These are phyloP conservation scores for Botryotinia calthae DNA, from an alignment of 2,329 filamentous ascomycete genomes.

Conservation along the genomic window DNA sequence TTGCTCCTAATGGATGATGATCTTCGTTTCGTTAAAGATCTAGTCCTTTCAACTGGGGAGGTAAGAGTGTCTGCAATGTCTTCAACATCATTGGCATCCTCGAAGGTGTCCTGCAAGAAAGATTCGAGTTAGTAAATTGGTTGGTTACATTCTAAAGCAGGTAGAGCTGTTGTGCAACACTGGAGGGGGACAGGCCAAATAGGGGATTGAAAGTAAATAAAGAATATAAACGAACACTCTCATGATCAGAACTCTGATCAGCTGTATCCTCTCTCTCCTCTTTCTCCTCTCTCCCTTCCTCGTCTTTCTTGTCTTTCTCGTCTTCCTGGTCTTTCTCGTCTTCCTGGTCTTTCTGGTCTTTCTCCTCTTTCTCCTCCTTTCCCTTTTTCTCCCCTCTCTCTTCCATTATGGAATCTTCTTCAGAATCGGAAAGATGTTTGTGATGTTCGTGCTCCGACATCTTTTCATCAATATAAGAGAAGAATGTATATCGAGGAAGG, in stretches of 20 bases:
- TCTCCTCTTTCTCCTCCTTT: conserved; percentile 19
- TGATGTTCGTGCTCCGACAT: conserved; percentile 5
- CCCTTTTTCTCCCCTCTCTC: conserved; percentile 20
- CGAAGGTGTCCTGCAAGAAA: conserved; percentile 66
- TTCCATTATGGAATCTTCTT: conserved; percentile 22
- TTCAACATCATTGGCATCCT: conserved; percentile 69
- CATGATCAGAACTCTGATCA: conserved; percentile 27
- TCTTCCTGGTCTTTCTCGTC: conserved; percentile 19
- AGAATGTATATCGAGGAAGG: background rate
- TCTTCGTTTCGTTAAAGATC: conserved; percentile 44
- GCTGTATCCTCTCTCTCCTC: conserved; percentile 20
- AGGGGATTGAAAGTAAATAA: conserved; percentile 10
- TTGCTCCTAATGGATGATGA: conserved; percentile 37
- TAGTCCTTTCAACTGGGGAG: conserved; percentile 31
- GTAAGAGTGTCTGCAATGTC: conserved; percentile 26
- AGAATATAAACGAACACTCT: conserved; percentile 26
- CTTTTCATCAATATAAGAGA: background rate
- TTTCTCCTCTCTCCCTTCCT: conserved; percentile 17
- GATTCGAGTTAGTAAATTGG: conserved; percentile 20
- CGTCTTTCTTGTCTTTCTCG: background rate
- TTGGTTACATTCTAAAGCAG: conserved; percentile 19
- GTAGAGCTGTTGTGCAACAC: conserved; percentile 27
- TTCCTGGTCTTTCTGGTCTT: conserved; percentile 19
- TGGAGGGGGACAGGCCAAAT: conserved; percentile 19
- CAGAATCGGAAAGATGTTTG: conserved; percentile 27